These are phyloP conservation scores for Cicer cuneatum DNA, from an alignment of 306 rosid genomes.

Conservation along the genomic window DNA sequence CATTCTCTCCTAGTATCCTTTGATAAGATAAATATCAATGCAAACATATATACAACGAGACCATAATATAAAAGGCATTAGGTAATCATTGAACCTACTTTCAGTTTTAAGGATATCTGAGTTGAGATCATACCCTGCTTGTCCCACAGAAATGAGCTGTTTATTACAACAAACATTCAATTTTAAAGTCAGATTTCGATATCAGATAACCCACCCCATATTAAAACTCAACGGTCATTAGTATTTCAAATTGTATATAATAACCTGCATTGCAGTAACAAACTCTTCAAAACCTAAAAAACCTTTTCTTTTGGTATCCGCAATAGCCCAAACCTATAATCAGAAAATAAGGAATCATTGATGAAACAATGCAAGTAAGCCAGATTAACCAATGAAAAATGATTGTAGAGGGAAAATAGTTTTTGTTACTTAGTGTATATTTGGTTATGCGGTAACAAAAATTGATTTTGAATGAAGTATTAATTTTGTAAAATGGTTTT, in stretches of 20 bases:
- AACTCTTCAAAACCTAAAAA: slow-evolving; percentile 75
- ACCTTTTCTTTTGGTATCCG: slow-evolving; percentile 78
- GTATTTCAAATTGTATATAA: slow-evolving; percentile 18
- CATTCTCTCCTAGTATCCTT: not conserved
- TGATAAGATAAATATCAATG: slow-evolving; percentile 22
- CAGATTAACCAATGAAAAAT: not conserved
- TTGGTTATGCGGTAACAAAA: too few species aligned
- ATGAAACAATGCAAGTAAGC: slow-evolving; percentile 22
- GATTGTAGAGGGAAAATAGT: not conserved
- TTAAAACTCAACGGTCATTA: not conserved
- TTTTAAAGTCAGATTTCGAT: slow-evolving; percentile 31
- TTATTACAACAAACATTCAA: slow-evolving; percentile 34
- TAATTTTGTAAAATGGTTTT: too few species aligned
- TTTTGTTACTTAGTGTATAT: not conserved
- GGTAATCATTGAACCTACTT: slow-evolving; percentile 54
- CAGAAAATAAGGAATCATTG: not conserved
- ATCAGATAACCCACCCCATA: not conserved
- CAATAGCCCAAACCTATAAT: slow-evolving; percentile 74
- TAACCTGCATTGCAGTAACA: slow-evolving; percentile 90
- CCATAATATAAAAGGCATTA: not conserved
- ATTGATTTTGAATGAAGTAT: too few species aligned
- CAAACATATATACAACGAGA: not conserved
- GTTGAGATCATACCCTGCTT: slow-evolving; percentile 68
- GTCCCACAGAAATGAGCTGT: slow-evolving; percentile 82
- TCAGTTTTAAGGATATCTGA: slow-evolving; percentile 66